Evolutionary conservation across 2,329 filamentous ascomycete genomes (phyloP).

Genomic region (Alternaria novae-zelandiae): DNA sequence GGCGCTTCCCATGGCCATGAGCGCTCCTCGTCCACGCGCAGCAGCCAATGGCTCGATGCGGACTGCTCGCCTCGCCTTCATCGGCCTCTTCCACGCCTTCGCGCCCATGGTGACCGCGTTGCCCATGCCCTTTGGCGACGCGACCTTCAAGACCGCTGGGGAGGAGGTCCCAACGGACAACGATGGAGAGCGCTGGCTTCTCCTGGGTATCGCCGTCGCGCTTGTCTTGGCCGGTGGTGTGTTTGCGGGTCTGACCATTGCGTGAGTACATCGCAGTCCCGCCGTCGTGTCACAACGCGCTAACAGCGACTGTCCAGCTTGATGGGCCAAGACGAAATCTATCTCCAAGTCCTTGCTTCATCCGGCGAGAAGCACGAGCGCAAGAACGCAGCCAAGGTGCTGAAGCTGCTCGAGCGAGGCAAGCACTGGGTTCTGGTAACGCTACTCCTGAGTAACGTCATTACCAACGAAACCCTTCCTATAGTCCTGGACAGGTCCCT

Average conservation of each 20-base stretch:
- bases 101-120: constrained; percentile 43
- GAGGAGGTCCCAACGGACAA: constrained; percentile 48
- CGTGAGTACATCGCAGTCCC: constrained; percentile 58
- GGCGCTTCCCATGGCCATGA: constrained; percentile 35
- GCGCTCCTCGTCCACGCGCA: constrained; percentile 27
- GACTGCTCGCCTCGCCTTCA: constrained; percentile 30
- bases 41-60: constrained; percentile 41
- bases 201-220: constrained; percentile 77
- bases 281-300: constrained; percentile 11
- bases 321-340: constrained; percentile 88
- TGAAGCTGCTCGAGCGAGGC: constrained; percentile 79
- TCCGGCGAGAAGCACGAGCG: constrained; percentile 86
- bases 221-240: constrained; percentile 88
- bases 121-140: constrained; percentile 36
- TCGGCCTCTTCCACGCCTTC: constrained; percentile 41
- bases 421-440: constrained; percentile 99
- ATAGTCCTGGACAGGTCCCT: constrained; percentile 94
- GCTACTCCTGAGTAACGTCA: constrained; percentile 91
- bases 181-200: constrained; percentile 77
- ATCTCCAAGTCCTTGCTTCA: constrained; percentile 90
- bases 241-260: constrained; percentile 93
- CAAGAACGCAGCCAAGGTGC: constrained; percentile 81
- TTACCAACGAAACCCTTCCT: constrained; percentile 90
- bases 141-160: constrained; percentile 26
- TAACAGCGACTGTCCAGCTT: constrained; percentile 50